Conservation (phyloP, 2,329 filamentous ascomycete species). For the Polychaeton citri region DNA sequence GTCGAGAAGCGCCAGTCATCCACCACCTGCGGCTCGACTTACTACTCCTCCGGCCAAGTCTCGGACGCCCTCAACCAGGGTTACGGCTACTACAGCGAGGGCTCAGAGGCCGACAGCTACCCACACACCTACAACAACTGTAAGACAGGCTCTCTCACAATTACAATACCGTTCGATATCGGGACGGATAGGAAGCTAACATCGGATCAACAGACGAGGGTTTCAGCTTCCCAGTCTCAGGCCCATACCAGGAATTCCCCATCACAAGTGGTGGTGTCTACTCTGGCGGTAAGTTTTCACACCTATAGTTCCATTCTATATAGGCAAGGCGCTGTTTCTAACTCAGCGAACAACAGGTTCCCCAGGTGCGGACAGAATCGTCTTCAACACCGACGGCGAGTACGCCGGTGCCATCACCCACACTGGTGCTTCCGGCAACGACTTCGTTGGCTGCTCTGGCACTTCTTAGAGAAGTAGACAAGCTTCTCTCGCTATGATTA, state of each 20-base stretch:
- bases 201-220: slow-evolving; percentile 36
- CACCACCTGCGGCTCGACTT: slow-evolving; percentile 40
- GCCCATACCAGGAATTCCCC: slow-evolving; percentile 53
- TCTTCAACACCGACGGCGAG: slow-evolving; percentile 44
- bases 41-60: slow-evolving; percentile 39
- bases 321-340: too few relatives aligned
- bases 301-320: too few relatives aligned
- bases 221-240: slow-evolving; percentile 43
- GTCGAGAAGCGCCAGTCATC: slow-evolving; percentile 30
- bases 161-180: too few relatives aligned
- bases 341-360: slow-evolving; percentile 35
- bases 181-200: too few relatives aligned
- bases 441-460: slow-evolving; percentile 50
- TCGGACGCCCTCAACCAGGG: slow-evolving; percentile 37
- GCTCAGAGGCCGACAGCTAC: slow-evolving; percentile 22
- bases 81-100: slow-evolving; percentile 33
- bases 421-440: slow-evolving; percentile 53
- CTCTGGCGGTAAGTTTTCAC: slow-evolving; percentile 37
- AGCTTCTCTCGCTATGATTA: too few relatives aligned
- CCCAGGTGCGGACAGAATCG: slow-evolving; percentile 53
- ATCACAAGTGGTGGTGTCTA: slow-evolving; percentile 38
- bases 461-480: slow-evolving; percentile 14
- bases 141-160: slow-evolving; percentile 3
- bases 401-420: slow-evolving; percentile 56
- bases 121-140: slow-evolving; percentile 16